A percentile compares a stretch with the other conserved stretches of the same genome.
Conservation (phyloP, 306 rosid genomes). For the Mimosa bimucronata region DNA sequence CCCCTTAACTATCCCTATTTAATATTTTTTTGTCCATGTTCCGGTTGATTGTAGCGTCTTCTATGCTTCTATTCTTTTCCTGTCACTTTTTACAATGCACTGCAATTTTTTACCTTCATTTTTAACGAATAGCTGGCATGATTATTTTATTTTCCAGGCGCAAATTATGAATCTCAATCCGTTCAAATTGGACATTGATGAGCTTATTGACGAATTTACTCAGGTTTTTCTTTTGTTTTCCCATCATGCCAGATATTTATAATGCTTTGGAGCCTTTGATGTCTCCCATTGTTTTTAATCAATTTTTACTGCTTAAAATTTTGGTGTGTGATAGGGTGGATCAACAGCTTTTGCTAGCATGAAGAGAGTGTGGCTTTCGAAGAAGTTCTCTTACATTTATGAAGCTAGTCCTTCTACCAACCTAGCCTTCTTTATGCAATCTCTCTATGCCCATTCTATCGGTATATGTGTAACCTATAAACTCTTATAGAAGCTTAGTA, state of each 20-base stretch:
- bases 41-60: too few species aligned
- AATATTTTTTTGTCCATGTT: too few species aligned
- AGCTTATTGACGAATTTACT: slow-evolving; percentile 64
- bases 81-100: too few species aligned
- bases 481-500: background rate
- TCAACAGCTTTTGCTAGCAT: slow-evolving; percentile 65
- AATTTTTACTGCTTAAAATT: slow-evolving; percentile 16
- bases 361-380: slow-evolving; percentile 82
- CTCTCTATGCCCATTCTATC: slow-evolving; percentile 73
- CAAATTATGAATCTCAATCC: slow-evolving; percentile 52
- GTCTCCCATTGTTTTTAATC: slow-evolving; percentile 24
- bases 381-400: slow-evolving; percentile 78
- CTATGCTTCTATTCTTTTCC: too few species aligned
- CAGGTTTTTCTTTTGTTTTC: slow-evolving; percentile 43
- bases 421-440: slow-evolving; percentile 89
- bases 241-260: slow-evolving; percentile 12
- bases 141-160: background rate
- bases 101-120: background rate
- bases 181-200: slow-evolving; percentile 76
- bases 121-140: background rate
- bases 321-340: slow-evolving; percentile 53
- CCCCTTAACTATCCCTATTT: too few species aligned
- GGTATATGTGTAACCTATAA: slow-evolving; percentile 46
- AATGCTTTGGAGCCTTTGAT: background rate
- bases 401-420: slow-evolving; percentile 72